Evolutionary conservation across 106 monocot genomes (phyloP).

Genomic region (Apostasia shenzhenica): DNA sequence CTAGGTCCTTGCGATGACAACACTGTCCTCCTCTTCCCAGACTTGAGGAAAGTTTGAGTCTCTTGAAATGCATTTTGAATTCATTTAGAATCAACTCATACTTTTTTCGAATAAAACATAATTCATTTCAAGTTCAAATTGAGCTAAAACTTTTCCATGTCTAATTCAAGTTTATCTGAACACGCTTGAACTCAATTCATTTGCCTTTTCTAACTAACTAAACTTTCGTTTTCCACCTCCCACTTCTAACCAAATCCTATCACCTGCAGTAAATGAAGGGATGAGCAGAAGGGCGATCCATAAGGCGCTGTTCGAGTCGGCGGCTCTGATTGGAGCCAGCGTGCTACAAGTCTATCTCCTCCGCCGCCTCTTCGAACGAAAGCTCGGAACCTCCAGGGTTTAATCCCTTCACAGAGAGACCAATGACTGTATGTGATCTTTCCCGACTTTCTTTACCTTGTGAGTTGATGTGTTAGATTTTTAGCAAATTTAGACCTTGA

Average conservation of each 20-base stretch:
- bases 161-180: no score
- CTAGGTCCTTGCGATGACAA: no score
- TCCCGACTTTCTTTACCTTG: background rate
- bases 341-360: constrained; percentile 68
- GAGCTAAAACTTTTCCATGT: no score
- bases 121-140: no score
- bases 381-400: constrained; percentile 75
- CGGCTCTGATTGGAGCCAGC: constrained; percentile 65
- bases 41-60: no score
- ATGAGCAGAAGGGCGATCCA: constrained; percentile 77
- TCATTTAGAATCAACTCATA: no score
- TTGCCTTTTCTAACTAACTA: no score
- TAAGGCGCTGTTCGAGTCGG: constrained; percentile 81
- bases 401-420: constrained; percentile 7
- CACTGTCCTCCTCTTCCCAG: no score
- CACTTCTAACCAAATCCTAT: background rate
- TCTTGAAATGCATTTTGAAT: no score
- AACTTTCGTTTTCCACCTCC: no score
- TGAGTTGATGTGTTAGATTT: background rate
- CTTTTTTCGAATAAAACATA: no score
- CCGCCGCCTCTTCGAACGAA: constrained; percentile 72
- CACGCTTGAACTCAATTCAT: no score
- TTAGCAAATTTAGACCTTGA: background rate
- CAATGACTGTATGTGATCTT: background rate
- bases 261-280: constrained; percentile 62